A percentile compares a stretch with the other conserved stretches of the same genome.
These are phyloP conservation scores for Colletotrichum viniferum DNA, from an alignment of 2,329 filamentous ascomycete species.

Conservation along the genomic window DNA sequence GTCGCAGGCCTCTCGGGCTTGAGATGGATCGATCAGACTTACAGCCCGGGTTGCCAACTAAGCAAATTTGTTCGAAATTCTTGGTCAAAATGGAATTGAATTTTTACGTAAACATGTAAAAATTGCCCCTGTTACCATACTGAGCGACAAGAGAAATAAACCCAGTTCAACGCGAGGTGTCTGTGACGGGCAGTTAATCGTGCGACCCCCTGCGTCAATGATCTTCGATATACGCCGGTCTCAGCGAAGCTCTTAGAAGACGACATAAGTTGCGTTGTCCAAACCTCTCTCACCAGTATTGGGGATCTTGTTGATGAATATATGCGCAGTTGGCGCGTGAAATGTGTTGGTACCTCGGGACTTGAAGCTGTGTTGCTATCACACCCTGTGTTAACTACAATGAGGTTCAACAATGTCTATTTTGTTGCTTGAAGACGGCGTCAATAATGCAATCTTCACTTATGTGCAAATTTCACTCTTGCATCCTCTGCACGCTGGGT, in stretches of 20 bases:
- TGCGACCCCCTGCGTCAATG: neutral
- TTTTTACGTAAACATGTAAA: no score
- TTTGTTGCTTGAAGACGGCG: no score
- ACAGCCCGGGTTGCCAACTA: neutral
- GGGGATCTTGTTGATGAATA: neutral
- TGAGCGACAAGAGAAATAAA: no score
- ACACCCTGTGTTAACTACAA: no score
- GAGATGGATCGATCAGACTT: neutral
- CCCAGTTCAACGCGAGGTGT: fast-evolving
- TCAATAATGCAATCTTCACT: no score
- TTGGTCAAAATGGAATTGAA: no score
- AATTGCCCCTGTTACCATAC: fast-evolving
- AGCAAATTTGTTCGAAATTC: neutral
- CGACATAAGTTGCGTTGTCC: fast-evolving
- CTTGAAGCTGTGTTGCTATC: neutral
- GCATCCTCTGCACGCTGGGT: no score
- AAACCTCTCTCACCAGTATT: neutral
- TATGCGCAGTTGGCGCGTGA: neutral
- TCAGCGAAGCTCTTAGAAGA: neutral
- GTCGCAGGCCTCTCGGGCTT: neutral
- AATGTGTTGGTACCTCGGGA: neutral
- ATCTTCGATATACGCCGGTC: neutral
- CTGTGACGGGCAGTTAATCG: no score
- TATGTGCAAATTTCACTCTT: no score
- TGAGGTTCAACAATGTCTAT: no score